Base-by-base conservation (phyloP, 2,329 filamentous ascomycete genomes). In the Didymella exigua region DNA sequence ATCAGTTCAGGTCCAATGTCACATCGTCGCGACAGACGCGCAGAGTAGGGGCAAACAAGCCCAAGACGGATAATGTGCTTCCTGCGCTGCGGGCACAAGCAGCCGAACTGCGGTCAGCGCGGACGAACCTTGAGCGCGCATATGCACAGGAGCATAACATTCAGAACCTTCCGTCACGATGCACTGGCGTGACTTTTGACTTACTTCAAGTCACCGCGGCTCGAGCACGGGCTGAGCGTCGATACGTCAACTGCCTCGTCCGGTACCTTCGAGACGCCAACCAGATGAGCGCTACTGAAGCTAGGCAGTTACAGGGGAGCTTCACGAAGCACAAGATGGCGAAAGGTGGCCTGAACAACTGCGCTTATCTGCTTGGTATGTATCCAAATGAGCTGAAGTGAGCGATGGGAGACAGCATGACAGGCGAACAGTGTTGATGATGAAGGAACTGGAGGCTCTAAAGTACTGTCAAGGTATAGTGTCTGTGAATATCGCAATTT, bases 161-260 rank as follows among this genome's bases (percentile, higher is more conserved):
- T 8, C 11, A 23, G 2, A 8, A 27, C 3, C 11, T 48, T 2
- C 23, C 30, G 19, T 24, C 19, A 11, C 37, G 38, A 43, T 38
- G 24, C 8, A 44, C 26, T 4, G 38, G 44, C 5, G 4, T 48
- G 3, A 42, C 29, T 14, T 16, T 47, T 11, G 26, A 26, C 5
- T 13, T 30, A 1, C 9, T 18, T 5, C 5, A 37, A 10, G 5
- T 37, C 4, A 29, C 14, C 23, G 31, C 36, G 4, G 56, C 52
- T 31, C 56, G 59, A 26, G 59, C 49, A 11, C 36, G 36, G 9
- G 49, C 49, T 8, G 65, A 67, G 43, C 51, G 61, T 11, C 54
- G 59, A 1, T 67, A 65, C 19, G 60, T 65, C n/a, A 60, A 59
- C 23, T 59, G 54, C 9, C 54, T 68, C 13, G 50, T 62, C 21